Evolutionary conservation across 2,329 filamentous ascomycete genomes (phyloP), one percentile per base, ranked within the genome.

Genomic region (Arthrobotrys conoides): DNA sequence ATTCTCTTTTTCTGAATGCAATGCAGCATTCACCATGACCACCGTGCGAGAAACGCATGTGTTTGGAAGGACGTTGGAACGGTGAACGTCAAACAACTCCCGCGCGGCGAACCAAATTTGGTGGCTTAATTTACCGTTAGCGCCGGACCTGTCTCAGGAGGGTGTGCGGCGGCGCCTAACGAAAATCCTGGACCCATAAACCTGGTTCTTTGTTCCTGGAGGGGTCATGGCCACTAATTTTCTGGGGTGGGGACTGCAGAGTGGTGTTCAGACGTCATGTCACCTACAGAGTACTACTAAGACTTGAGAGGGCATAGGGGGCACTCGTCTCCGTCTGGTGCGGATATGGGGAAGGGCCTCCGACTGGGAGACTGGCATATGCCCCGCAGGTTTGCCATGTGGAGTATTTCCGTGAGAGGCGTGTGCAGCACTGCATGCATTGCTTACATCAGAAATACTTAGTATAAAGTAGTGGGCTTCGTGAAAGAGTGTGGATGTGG

Each of bases 141-240:
- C 75, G 75, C 75, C 75, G 63, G 63, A 6, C 22, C 22, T 71
- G 75, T 78, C 68, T 78, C 68, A 78, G 75, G 73, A 78, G 75
- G 75, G 75, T 78, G 75, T 78, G 75, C 75, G 68, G 63, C 75
- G 75, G 75, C 75, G 75, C 67, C 75, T 78, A 78, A 69, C 75
- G 75, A 69, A 67, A 75, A 75, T 59, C 66, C 64, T 33, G 44
- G 51, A 68, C 38, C 71, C 64, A 46, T 66, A 44, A 73, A 66
- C 70, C 70, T 53, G 70, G 70, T 61, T 67, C 68, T 38, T 18
- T 30, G 68, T 46, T 49, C 59, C 46, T 66, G 46, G 51, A 44
- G 24, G 44, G 46, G 64, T 59, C 30, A 27, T 20, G 70, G 33
- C 18, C 66, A 48, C 63, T n/a, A 24, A 18, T 51, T 63, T 53